Evolutionary conservation across 352 stramenopile species (phyloP).

Genomic region (Globisporangium abappressorium): DNA sequence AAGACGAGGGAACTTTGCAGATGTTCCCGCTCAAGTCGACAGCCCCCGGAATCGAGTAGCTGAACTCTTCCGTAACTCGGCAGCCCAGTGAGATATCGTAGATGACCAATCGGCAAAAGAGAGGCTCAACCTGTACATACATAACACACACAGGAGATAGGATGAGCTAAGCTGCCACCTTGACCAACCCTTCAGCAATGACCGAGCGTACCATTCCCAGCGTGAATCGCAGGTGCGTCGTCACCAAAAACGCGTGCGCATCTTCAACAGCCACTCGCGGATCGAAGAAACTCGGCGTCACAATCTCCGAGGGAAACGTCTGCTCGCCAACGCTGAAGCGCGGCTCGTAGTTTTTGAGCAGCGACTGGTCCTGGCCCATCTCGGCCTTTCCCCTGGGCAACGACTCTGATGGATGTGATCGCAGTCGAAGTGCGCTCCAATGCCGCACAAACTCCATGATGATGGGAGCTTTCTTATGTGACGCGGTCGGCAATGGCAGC

Average conservation of each 20-base stretch:
- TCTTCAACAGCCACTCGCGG: slow-evolving; percentile 48
- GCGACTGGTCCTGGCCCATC: slow-evolving; percentile 24
- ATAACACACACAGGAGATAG: background rate
- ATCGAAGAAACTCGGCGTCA: slow-evolving; percentile 36
- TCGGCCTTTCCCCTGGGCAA: slow-evolving; percentile 1
- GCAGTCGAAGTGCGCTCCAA: slow-evolving; percentile 33
- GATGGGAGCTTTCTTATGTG: slow-evolving; percentile 26
- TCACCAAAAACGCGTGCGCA: slow-evolving; percentile 43
- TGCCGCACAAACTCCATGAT: slow-evolving; percentile 35
- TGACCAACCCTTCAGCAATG: background rate
- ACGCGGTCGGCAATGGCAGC: slow-evolving; percentile 24
- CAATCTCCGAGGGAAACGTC: slow-evolving; percentile 49
- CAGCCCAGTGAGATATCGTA: slow-evolving; percentile 59
- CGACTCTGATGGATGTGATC: background rate
- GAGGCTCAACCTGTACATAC: slow-evolving; percentile 44
- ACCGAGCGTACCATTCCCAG: slow-evolving; percentile 43
- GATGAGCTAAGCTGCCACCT: background rate
- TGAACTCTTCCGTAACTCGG: slow-evolving; percentile 64
- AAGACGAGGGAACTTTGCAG: background rate
- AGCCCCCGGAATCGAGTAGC: slow-evolving; percentile 38
- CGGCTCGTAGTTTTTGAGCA: slow-evolving; percentile 70
- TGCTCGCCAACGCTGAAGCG: slow-evolving; percentile 33
- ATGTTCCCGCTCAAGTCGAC: slow-evolving; percentile 13
- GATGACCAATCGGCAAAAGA: slow-evolving; percentile 55
- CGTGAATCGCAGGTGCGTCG: slow-evolving; percentile 37